Base-by-base conservation (phyloP, 352 stramenopile species). In the Phytopythium chamaehyphon region DNA sequence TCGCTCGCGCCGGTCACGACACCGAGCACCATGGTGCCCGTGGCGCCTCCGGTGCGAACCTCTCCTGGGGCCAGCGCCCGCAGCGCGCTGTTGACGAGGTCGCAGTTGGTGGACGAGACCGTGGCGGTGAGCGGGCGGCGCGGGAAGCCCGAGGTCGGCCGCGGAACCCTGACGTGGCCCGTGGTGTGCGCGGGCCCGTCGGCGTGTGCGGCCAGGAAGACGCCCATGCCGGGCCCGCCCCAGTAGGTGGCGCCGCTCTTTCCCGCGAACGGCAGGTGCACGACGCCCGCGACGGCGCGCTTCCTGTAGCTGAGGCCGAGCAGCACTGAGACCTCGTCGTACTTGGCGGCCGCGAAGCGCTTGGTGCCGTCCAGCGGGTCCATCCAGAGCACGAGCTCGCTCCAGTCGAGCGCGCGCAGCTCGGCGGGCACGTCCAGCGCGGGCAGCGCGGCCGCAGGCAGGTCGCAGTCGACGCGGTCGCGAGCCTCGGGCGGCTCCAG, bases 331-430 rank as follows among this genome's bases (percentile, higher is more conserved):
- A 91, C 80, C 51, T 91, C 75, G 33, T 91, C 71, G 57, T 74
- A 89, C 50, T 77, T 74, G 35, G 76, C 75, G 49, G 66, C 77
- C 11, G 80, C 78, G 58, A 91, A 91, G 40, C 83, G 85, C 57
- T 88, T 88, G 23, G 80, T 91, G 39, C 80, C 80, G 36, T 91
- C 80, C 40, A 91, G 69, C 36, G 80, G 80, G 42, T 91, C 80
- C 49, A 91, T 78, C 80, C 80, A 91, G 39, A 91, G 50, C 45
- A 89, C 77, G n/a, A 91, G 51, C 40, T 85, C 55, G 6, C 61
- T 54, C 24, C 62, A 61, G 15, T 73, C 55, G 16, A 91, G 64
- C 21, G 51, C 31, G 1, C 54, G 51, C 7, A 81, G 62, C 28
- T 64, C 40, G 21, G 43, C 60, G 26, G 65, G 53, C 0, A 48